A percentile compares a stretch with the other conserved stretches of the same genome.
These are phyloP conservation scores for Geranomyces variabilis DNA, from an alignment of 192 early-diverging fungal species.

Conservation along the genomic window DNA sequence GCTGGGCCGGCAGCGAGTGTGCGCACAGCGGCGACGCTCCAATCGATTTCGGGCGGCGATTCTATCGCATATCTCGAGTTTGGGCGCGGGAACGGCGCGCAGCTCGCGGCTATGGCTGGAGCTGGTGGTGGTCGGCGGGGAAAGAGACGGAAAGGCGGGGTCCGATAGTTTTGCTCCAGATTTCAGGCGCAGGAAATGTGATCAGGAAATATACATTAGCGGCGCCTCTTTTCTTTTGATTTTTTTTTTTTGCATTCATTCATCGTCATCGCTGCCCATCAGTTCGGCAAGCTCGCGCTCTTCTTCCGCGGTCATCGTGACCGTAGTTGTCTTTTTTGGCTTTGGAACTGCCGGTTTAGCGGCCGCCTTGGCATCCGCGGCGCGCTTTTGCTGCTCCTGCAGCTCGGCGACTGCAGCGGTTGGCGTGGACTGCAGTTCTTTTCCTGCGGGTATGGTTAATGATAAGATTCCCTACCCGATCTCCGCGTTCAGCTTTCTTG, in stretches of 20 bases:
- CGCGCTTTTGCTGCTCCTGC: neutral
- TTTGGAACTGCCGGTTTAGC: neutral
- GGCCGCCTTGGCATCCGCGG: neutral
- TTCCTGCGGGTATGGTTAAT: neutral
- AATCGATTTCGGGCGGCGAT: conserved; percentile 85
- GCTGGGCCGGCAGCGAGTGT: neutral
- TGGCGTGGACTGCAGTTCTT: neutral
- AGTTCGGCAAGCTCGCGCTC: conserved; percentile 8
- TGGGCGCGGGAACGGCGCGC: neutral
- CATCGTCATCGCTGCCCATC: conserved; percentile 6
- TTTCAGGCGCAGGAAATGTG: too few species aligned
- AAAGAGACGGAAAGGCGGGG: too few species aligned
- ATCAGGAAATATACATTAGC: too few species aligned
- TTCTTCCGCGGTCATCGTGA: conserved; percentile 8
- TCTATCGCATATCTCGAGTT: conserved; percentile 94
- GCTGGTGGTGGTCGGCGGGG: too few species aligned
- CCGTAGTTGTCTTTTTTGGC: neutral
- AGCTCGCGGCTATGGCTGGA: too few species aligned
- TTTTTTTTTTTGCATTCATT: too few species aligned
- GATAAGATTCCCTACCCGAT: neutral
- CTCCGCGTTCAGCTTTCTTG: too few species aligned
- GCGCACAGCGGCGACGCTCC: conserved; percentile 63
- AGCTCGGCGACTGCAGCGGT: neutral
- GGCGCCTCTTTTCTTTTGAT: too few species aligned
- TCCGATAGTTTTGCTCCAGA: too few species aligned